Conservation (phyloP, 1,284 basidiomycete genomes). For the Ceratobasidium sp. region DNA sequence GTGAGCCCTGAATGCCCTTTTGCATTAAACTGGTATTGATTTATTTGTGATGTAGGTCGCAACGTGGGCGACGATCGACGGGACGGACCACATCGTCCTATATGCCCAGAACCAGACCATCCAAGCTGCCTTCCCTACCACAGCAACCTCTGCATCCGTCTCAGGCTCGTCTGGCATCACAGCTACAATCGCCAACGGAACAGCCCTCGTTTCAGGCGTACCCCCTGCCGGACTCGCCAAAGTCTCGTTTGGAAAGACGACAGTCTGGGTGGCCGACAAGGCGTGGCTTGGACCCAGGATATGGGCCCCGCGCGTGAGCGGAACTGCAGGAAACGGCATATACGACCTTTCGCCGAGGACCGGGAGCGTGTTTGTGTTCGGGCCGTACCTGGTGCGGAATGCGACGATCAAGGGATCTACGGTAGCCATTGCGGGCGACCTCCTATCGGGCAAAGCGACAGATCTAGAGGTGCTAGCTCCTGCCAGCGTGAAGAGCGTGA, state of each 20-base stretch:
- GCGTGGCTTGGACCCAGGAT: slow-evolving; percentile 17
- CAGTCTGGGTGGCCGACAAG: slow-evolving; percentile 28
- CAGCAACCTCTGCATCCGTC: slow-evolving; percentile 30
- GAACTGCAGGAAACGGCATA: slow-evolving; percentile 3
- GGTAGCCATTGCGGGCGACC: slow-evolving; percentile 40
- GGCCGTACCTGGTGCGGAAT: slow-evolving; percentile 47
- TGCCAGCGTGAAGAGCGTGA: slow-evolving; percentile 39
- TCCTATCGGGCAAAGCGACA: slow-evolving; percentile 36
- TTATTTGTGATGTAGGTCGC: slow-evolving; percentile 50
- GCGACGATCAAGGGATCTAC: slow-evolving; percentile 35
- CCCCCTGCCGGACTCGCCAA: slow-evolving; percentile 53
- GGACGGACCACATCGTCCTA: slow-evolving; percentile 55
- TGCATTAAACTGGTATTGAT: neutral
- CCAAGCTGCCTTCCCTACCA: slow-evolving; percentile 53
- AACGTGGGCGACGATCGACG: slow-evolving; percentile 56
- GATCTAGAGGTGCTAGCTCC: slow-evolving; percentile 41
- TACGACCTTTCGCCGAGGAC: slow-evolving; percentile 35
- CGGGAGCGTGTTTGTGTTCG: slow-evolving; percentile 42
- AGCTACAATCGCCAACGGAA: slow-evolving; percentile 43
- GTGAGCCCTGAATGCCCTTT: neutral
- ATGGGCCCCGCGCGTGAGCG: slow-evolving; percentile 21
- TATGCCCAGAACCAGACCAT: slow-evolving; percentile 57
- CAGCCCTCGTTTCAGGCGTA: slow-evolving; percentile 53
- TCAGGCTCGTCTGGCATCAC: slow-evolving; percentile 46
- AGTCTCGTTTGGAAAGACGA: slow-evolving; percentile 48